A percentile compares a stretch with the other conserved stretches of the same genome.
Conservation (phyloP, 1,139 yeast genomes). For the Nakaseomyces uthaithaninus region DNA sequence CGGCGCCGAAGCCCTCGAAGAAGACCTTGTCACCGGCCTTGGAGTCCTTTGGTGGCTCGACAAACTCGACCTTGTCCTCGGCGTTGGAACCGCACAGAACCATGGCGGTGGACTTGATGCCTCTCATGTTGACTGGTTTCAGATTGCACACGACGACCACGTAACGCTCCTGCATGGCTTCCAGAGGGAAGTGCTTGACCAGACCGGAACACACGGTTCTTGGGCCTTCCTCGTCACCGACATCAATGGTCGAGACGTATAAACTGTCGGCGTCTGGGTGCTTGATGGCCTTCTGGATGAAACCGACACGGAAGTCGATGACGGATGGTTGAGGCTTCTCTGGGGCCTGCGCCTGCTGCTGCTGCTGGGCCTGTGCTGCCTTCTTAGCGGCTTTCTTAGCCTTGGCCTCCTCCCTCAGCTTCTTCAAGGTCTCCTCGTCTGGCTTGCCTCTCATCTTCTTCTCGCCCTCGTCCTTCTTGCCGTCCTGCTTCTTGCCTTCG, state of each 20-base stretch:
- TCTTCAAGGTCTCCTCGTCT: slow-evolving; percentile 59
- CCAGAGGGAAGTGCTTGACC: slow-evolving; percentile 68
- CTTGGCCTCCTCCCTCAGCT: slow-evolving; percentile 59
- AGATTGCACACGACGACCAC: slow-evolving; percentile 82
- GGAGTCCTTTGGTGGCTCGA: slow-evolving; percentile 90
- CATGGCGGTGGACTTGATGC: slow-evolving; percentile 93
- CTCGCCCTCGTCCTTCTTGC: slow-evolving; percentile 30
- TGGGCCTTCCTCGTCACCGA: slow-evolving; percentile 95
- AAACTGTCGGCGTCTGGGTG: slow-evolving; percentile 98
- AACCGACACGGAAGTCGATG: slow-evolving; percentile 92
- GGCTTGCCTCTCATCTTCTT: slow-evolving; percentile 36
- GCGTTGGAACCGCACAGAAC: slow-evolving; percentile 83
- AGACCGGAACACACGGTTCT: slow-evolving; percentile 97
- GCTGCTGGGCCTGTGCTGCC: slow-evolving; percentile 55
- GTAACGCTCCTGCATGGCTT: slow-evolving; percentile 72
- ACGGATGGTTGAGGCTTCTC: slow-evolving; percentile 68
- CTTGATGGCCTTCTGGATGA: slow-evolving; percentile 89
- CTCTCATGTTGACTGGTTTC: slow-evolving; percentile 90
- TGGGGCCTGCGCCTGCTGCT: slow-evolving; percentile 47
- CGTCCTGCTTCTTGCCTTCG: slow-evolving; percentile 29
- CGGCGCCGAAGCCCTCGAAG: slow-evolving; percentile 77
- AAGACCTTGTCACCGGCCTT: slow-evolving; percentile 94
- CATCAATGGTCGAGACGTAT: slow-evolving; percentile 91
- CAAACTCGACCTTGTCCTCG: slow-evolving; percentile 64
- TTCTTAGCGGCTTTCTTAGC: slow-evolving; percentile 69